Conservation (phyloP, 345 rosid species). For the Hibiscus syriacus region DNA sequence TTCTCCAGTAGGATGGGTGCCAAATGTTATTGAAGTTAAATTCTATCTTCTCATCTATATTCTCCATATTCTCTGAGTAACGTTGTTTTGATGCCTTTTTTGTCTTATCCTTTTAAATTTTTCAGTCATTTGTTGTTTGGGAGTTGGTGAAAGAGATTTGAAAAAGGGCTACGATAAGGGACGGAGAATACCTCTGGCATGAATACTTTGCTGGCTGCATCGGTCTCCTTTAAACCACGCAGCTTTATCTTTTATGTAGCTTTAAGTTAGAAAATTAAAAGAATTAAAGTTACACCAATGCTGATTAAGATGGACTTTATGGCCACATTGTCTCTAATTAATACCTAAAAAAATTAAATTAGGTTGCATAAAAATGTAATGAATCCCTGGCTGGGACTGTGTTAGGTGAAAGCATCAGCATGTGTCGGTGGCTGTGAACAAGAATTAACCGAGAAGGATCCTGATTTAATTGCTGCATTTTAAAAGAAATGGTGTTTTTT, state of each 20-base stretch:
- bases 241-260: neutral
- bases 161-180: neutral
- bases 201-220: neutral
- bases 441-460: too few species aligned
- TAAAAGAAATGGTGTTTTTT: too few species aligned
- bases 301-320: neutral
- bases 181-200: neutral
- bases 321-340: neutral
- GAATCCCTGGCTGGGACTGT: too few species aligned
- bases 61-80: neutral
- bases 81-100: neutral
- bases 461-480: too few species aligned
- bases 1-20: too few species aligned
- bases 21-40: too few species aligned
- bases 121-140: neutral
- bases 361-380: neutral
- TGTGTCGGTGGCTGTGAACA: too few species aligned
- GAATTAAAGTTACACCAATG: neutral
- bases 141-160: constrained; percentile 1
- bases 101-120: neutral
- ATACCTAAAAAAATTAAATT: neutral
- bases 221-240: neutral
- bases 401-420: too few species aligned
- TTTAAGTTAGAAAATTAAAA: neutral
- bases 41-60: neutral